Evolutionary conservation across 1,284 basidiomycete genomes (phyloP).

Genomic region (Sporisorium exsertum): DNA sequence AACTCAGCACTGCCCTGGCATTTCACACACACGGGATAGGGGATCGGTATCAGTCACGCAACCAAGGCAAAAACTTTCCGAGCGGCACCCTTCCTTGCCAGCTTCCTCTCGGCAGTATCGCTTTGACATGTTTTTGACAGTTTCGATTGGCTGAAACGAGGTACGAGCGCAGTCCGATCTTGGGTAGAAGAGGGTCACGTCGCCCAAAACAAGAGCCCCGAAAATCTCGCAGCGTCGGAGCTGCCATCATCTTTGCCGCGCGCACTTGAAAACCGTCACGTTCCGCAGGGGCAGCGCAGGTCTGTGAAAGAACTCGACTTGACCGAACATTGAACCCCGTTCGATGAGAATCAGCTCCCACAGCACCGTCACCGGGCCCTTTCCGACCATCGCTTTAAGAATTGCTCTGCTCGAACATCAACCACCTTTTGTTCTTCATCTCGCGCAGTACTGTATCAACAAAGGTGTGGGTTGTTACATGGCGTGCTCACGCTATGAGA

Average conservation of each 20-base stretch:
- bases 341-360: background rate
- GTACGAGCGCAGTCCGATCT: background rate
- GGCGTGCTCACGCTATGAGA: background rate
- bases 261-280: background rate
- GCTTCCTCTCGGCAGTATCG: background rate
- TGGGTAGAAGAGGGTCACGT: background rate
- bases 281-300: background rate
- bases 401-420: background rate
- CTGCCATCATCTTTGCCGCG: constrained; percentile 1
- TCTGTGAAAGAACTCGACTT: background rate
- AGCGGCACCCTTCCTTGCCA: background rate
- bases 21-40: background rate
- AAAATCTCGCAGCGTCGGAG: constrained; percentile 5
- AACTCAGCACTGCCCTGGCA: background rate
- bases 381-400: background rate
- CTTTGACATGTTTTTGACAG: background rate
- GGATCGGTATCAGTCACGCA: background rate
- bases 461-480: background rate
- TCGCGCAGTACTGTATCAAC: background rate
- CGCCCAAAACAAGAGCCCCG: constrained; percentile 1
- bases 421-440: background rate
- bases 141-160: background rate
- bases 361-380: background rate
- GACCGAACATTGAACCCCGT: background rate
- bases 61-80: constrained; percentile 1